phyloP scores from a whole-genome alignment of 495 filamentous ascomycete genomes.

The Hypoxylon fragiforme region DNA sequence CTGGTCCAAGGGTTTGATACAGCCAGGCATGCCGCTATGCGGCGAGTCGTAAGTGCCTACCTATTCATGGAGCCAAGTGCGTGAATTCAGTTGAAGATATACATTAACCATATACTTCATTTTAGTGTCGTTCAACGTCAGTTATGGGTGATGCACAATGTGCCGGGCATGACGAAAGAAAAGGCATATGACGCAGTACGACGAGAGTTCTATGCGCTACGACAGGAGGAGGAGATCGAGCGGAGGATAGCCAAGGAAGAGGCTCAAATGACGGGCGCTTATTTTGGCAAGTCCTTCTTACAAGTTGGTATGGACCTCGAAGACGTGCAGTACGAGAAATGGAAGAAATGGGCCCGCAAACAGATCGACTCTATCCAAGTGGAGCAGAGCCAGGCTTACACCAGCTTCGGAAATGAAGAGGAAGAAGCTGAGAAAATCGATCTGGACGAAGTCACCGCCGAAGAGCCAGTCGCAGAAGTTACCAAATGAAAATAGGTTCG shows the following conservation, averaged over 20 bases:
- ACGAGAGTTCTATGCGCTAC: constrained; percentile 84
- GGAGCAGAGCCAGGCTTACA: constrained; percentile 53
- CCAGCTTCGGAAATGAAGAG: constrained; percentile 41
- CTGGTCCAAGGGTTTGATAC: constrained; percentile 75
- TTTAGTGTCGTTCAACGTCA: constrained; percentile 90
- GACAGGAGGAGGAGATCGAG: constrained; percentile 81
- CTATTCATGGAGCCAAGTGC: not conserved
- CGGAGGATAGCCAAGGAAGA: constrained; percentile 86
- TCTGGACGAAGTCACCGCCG: constrained; percentile 14
- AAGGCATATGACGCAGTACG: constrained; percentile 86
- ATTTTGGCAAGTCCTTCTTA: constrained; percentile 74
- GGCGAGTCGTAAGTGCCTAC: constrained; percentile 75
- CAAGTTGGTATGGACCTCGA: constrained; percentile 84
- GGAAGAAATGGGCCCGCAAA: constrained; percentile 77
- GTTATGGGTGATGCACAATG: constrained; percentile 75
- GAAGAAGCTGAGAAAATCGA: constrained; percentile 15
- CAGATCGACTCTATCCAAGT: constrained; percentile 47
- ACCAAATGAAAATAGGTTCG: not conserved
- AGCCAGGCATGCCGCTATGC: constrained; percentile 77
- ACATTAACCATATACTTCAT: constrained; percentile 12
- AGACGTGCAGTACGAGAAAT: constrained; percentile 71
- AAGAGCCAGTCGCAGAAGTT: not conserved
- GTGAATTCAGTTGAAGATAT: not conserved
- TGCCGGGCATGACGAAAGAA: constrained; percentile 57
- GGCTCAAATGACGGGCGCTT: constrained; percentile 79